These are phyloP conservation scores for Filobasidium floriforme DNA, from an alignment of 768 basidiomycete species.

Conservation along the genomic window DNA sequence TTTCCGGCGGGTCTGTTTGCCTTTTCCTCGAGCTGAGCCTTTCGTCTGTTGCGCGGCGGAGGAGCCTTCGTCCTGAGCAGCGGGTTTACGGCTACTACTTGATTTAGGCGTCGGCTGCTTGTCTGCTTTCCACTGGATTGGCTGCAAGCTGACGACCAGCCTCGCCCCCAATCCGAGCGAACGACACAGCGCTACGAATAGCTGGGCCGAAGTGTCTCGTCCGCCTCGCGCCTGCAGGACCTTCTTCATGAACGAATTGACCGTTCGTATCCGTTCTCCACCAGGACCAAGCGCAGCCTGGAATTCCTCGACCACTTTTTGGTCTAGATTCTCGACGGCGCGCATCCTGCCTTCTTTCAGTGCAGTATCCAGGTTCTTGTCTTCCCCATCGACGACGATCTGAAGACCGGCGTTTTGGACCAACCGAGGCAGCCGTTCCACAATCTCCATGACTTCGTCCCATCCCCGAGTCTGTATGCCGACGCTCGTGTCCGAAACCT, in stretches of 20 bases:
- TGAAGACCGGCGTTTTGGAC: slow-evolving; percentile 34
- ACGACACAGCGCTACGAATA: slow-evolving; percentile 84
- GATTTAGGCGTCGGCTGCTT: slow-evolving; percentile 35
- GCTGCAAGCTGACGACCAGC: slow-evolving; percentile 81
- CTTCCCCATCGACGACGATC: slow-evolving; percentile 8
- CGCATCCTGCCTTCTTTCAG: slow-evolving; percentile 42
- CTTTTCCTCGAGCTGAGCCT: not conserved
- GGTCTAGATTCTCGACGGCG: slow-evolving; percentile 25
- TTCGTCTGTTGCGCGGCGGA: not conserved
- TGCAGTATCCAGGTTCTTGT: slow-evolving; percentile 26
- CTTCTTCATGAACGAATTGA: slow-evolving; percentile 90
- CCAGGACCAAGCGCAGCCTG: slow-evolving; percentile 45
- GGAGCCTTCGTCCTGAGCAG: not conserved
- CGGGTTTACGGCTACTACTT: slow-evolving; percentile 6
- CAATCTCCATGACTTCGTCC: slow-evolving; percentile 56
- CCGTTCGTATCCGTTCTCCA: slow-evolving; percentile 62
- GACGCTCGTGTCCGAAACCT: slow-evolving; percentile 32
- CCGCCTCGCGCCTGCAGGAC: slow-evolving; percentile 70
- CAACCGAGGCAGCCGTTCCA: slow-evolving; percentile 35
- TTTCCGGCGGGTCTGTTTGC: slow-evolving; percentile 19
- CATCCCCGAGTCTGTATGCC: slow-evolving; percentile 64
- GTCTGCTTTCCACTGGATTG: slow-evolving; percentile 74
- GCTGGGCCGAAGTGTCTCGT: slow-evolving; percentile 75
- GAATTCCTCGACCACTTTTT: slow-evolving; percentile 42
- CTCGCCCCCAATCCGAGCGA: slow-evolving; percentile 78